A percentile compares a stretch with the other conserved stretches of the same genome.
Conservation (phyloP, 139 green algal genomes). For the Raphidocelis subcapitata region DNA sequence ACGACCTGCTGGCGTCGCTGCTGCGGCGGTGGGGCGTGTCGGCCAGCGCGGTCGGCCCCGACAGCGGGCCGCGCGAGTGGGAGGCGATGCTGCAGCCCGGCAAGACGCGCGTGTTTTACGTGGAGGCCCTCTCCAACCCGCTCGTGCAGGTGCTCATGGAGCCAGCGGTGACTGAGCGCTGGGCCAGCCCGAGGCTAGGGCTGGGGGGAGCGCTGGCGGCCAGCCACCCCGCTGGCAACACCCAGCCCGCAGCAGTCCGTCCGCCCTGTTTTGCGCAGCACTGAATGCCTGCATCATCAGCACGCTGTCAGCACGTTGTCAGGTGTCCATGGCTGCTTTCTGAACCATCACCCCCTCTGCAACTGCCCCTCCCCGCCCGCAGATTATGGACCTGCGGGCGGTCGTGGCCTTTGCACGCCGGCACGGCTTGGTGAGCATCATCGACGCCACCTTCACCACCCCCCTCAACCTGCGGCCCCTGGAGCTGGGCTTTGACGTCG, state of each 20-base stretch:
- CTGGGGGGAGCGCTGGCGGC: too few relatives aligned
- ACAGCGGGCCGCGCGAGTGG: conserved; percentile 70
- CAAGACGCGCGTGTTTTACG: conserved; percentile 83
- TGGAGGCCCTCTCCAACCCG: conserved; percentile 93
- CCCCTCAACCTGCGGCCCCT: conserved; percentile 71
- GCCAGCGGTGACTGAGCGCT: too few relatives aligned
- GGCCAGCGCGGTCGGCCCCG: conserved; percentile 89
- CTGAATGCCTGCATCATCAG: too few relatives aligned
- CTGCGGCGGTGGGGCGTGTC: conserved; percentile 90
- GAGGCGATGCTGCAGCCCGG: conserved; percentile 49
- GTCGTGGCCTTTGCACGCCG: conserved; percentile 29
- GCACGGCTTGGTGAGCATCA: conserved; percentile 67
- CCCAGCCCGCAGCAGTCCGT: too few relatives aligned
- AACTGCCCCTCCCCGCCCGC: conserved; percentile 81
- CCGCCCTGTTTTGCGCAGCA: too few relatives aligned
- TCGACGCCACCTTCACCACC: conserved; percentile 94
- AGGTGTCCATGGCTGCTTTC: too few relatives aligned
- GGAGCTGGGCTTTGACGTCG: conserved; percentile 76
- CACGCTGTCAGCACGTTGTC: too few relatives aligned
- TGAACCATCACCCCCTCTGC: too few relatives aligned
- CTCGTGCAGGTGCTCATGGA: conserved; percentile 76
- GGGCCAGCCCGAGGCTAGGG: too few relatives aligned
- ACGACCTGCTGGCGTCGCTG: conserved; percentile 91
- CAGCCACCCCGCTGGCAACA: too few relatives aligned
- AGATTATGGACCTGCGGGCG: conserved; percentile 55